A percentile compares a stretch with the other conserved stretches of the same genome.
Evolutionary conservation across 2,329 filamentous ascomycete genomes (phyloP).

Genomic region (Blastomyces silverae): DNA sequence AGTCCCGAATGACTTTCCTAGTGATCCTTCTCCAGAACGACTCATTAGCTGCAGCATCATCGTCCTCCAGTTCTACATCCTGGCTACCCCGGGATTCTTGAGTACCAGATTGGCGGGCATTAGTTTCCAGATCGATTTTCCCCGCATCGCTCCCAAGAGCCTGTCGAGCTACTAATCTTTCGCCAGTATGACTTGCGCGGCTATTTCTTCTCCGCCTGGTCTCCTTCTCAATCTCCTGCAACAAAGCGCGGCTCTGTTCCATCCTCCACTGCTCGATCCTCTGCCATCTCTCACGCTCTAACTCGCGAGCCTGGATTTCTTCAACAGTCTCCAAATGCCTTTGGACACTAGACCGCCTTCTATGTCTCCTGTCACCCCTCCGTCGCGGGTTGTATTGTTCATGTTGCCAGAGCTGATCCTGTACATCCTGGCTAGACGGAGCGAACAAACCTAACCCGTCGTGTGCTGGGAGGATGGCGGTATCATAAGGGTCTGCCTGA

Average conservation of each 20-base stretch:
- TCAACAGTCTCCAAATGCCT: conserved; percentile 51
- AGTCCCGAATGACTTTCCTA: conserved; percentile 74
- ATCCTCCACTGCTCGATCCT: conserved; percentile 88
- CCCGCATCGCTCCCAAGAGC: conserved; percentile 13
- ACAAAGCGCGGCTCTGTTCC: conserved; percentile 76
- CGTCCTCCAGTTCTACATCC: conserved; percentile 48
- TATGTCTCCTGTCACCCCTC: conserved; percentile 42
- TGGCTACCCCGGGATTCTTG: conserved; percentile 6
- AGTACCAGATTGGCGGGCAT: conserved; percentile 6
- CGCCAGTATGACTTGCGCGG: conserved; percentile 25
- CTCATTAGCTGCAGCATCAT: conserved; percentile 51
- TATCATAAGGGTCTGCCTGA: conserved; percentile 46
- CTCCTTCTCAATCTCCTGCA: conserved; percentile 85
- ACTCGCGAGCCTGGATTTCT: conserved; percentile 50
- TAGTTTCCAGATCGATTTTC: conserved; percentile 11
- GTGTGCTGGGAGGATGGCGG: conserved; percentile 76
- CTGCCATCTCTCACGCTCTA: conserved; percentile 67
- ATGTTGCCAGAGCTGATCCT: conserved; percentile 83
- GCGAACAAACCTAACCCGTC: conserved; percentile 85
- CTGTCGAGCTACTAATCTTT: conserved; percentile 20
- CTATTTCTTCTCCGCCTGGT: conserved; percentile 50
- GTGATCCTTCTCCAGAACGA: conserved; percentile 77
- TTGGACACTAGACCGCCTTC: conserved; percentile 53
- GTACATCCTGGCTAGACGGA: conserved; percentile 56
- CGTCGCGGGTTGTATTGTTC: conserved; percentile 74